phyloP scores from a whole-genome alignment of 1,284 basidiomycete species.

The Tilletia setariae region DNA sequence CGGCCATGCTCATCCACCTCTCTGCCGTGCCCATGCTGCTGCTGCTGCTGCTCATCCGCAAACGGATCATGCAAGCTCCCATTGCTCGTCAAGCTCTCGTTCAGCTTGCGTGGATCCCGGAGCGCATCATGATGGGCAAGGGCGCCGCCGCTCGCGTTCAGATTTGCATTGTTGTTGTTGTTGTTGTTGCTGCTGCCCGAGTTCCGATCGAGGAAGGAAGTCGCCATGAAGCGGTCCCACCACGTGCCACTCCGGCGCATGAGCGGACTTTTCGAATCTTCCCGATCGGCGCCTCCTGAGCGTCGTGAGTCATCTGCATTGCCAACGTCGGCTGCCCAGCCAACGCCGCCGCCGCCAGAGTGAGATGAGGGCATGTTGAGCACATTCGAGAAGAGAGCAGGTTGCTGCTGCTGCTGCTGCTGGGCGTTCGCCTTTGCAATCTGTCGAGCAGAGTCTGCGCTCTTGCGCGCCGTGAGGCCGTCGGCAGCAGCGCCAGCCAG shows the following conservation, averaged over 20 bases:
- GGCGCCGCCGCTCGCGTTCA: background rate
- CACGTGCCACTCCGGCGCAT: constrained; percentile 42
- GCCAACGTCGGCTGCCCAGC: background rate
- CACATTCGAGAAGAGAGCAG: constrained; percentile 6
- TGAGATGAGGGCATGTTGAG: constrained; percentile 11
- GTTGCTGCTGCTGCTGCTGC: constrained; percentile 11
- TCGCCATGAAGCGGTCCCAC: constrained; percentile 47
- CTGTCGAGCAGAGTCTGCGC: background rate
- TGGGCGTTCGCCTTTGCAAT: background rate
- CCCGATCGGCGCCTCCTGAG: background rate
- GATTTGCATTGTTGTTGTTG: constrained; percentile 16
- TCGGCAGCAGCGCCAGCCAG: background rate
- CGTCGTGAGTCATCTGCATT: background rate
- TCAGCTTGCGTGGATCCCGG: constrained; percentile 30
- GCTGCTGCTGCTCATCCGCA: constrained; percentile 7
- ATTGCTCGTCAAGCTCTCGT: background rate
- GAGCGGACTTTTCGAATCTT: background rate
- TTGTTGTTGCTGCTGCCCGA: constrained; percentile 28
- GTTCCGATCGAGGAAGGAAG: constrained; percentile 35
- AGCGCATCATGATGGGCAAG: constrained; percentile 35
- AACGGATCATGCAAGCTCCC: constrained; percentile 18
- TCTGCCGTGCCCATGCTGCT: background rate
- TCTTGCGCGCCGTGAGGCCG: background rate
- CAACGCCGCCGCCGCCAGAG: background rate
- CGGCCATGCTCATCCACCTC: constrained; percentile 1